Conservation (phyloP, 768 basidiomycete genomes). For the Solioccasus polychromus region DNA sequence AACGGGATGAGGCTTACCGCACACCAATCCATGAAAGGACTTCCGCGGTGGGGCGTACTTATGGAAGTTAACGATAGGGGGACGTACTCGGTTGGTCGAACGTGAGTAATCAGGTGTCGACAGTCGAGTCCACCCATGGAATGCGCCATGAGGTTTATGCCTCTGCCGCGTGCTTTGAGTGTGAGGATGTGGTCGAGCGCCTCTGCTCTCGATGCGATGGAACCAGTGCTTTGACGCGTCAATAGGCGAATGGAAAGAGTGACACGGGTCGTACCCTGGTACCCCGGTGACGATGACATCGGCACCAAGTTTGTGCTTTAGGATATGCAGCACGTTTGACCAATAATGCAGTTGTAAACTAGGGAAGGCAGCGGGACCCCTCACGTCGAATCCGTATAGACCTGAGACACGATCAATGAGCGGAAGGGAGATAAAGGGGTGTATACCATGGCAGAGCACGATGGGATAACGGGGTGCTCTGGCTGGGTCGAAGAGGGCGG, state of each 20-base stretch:
- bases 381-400: constrained; percentile 92
- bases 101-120: constrained; percentile 84
- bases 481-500: constrained; percentile 73
- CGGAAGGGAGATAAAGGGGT: background rate
- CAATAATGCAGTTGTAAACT: constrained; percentile 90
- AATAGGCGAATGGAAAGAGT: background rate
- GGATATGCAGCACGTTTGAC: constrained; percentile 79
- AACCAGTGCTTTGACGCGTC: constrained; percentile 67
- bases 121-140: constrained; percentile 99
- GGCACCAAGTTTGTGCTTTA: constrained; percentile 79
- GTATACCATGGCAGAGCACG: constrained; percentile 89
- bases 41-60: constrained; percentile 92
- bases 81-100: constrained; percentile 77
- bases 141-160: constrained; percentile 91
- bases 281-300: constrained; percentile 97
- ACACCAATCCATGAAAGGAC: constrained; percentile 99
- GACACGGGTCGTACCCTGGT: constrained; percentile 62
- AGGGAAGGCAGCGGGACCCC: constrained; percentile 80
- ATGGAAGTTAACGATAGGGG: constrained; percentile 88
- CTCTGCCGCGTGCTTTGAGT: constrained; percentile 63
- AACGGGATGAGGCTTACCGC: constrained; percentile 45
- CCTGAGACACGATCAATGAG: constrained; percentile 43
- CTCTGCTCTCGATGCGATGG: constrained; percentile 76
- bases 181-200: constrained; percentile 72
- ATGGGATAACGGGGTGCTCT: constrained; percentile 85